A percentile compares a stretch with the other conserved stretches of the same genome.
Conservation (phyloP, 1,284 basidiomycete genomes). For the Naganishia liquefaciens region DNA sequence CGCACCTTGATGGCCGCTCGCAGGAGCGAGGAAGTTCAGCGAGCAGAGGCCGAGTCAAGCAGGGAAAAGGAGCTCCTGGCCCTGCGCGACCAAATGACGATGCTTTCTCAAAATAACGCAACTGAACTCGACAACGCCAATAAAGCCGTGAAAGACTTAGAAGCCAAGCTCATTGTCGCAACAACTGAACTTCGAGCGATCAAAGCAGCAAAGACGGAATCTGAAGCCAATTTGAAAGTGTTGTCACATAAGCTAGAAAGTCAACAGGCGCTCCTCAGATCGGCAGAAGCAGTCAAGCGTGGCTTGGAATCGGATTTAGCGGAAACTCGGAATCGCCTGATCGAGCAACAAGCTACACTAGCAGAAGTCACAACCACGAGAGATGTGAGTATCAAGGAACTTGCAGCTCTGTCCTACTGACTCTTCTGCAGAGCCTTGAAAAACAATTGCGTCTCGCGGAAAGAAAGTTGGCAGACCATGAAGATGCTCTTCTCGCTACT, state of each 20-base stretch:
- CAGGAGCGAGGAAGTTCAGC: slow-evolving; percentile 78
- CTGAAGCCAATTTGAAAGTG: slow-evolving; percentile 59
- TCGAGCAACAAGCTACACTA: slow-evolving; percentile 68
- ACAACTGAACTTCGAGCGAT: slow-evolving; percentile 28
- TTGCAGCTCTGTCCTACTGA: slow-evolving; percentile 18
- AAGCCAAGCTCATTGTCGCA: slow-evolving; percentile 53
- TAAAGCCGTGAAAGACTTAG: slow-evolving; percentile 41
- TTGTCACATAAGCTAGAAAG: slow-evolving; percentile 60
- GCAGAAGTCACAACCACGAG: slow-evolving; percentile 65
- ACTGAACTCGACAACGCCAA: slow-evolving; percentile 44
- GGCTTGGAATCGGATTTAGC: slow-evolving; percentile 74
- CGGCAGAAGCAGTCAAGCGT: slow-evolving; percentile 71
- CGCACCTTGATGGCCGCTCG: slow-evolving; percentile 79
- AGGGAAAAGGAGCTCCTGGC: slow-evolving; percentile 78
- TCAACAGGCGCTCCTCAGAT: slow-evolving; percentile 61
- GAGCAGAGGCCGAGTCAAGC: slow-evolving; percentile 80
- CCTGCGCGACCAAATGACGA: slow-evolving; percentile 67
- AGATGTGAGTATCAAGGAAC: slow-evolving; percentile 61
- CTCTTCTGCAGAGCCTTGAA: slow-evolving; percentile 64
- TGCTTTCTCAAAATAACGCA: slow-evolving; percentile 39
- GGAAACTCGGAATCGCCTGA: slow-evolving; percentile 68
- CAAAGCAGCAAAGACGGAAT: slow-evolving; percentile 47
- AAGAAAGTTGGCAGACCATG: slow-evolving; percentile 76
- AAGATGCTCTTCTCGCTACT: slow-evolving; percentile 79
- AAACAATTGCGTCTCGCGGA: slow-evolving; percentile 72